Evolutionary conservation across 306 rosid species (phyloP).

Genomic region (Hippophae gyantsensis): DNA sequence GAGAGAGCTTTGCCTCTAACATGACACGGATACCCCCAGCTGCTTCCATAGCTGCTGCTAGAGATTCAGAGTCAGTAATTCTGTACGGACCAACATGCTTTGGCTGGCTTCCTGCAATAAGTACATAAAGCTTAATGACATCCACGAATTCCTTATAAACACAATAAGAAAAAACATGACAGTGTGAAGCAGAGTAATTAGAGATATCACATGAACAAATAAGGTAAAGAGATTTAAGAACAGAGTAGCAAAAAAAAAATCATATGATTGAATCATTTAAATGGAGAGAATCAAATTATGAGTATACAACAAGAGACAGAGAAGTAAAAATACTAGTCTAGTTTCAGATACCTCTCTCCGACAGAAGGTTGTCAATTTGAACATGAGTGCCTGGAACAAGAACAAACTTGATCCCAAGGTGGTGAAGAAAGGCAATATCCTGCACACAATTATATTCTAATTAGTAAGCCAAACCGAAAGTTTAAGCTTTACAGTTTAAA

Average conservation of each 20-base stretch:
- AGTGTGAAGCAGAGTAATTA: neutral
- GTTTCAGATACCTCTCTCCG: constrained; percentile 60
- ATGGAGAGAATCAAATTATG: too few relatives aligned
- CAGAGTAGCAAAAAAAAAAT: neutral
- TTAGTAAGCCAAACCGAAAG: neutral
- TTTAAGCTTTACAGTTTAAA: neutral
- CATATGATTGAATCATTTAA: too few relatives aligned
- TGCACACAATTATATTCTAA: constrained; percentile 26
- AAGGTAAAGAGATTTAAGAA: neutral
- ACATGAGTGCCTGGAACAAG: constrained; percentile 88
- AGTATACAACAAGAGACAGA: constrained; percentile 5
- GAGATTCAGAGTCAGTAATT: constrained; percentile 64
- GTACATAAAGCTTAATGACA: constrained; percentile 11
- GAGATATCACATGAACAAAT: neutral
- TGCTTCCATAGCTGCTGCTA: constrained; percentile 87
- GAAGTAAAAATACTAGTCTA: constrained; percentile 7
- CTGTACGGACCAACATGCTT: constrained; percentile 77
- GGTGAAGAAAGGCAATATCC: constrained; percentile 98
- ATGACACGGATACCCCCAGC: constrained; percentile 75
- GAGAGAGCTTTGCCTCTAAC: constrained; percentile 93
- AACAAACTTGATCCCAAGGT: constrained; percentile 81
- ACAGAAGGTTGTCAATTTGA: constrained; percentile 72
- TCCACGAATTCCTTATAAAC: neutral
- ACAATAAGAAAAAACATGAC: neutral
- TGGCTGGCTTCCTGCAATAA: constrained; percentile 56